Evolutionary conservation across 306 rosid species (phyloP), one percentile per base, ranked within the genome.

Genomic region (Sicyos edulis): DNA sequence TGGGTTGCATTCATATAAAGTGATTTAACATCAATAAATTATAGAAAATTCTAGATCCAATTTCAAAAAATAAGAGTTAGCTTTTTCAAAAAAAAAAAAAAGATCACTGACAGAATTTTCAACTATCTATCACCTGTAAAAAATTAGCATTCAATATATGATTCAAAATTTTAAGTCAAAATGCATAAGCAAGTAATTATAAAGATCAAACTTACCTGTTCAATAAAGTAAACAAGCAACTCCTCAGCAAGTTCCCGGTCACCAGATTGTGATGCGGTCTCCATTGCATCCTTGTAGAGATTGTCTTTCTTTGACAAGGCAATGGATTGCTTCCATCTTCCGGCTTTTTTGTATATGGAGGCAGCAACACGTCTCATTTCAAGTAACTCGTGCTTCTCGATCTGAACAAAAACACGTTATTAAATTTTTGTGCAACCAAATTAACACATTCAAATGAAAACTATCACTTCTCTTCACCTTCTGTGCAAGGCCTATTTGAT

Each of bases 281-380:
- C 99, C 99, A 93, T 93, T 78, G 96, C 95, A 83, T 93, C 99
- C 83, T 89, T 93, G 99, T 93, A 91, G 76, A 93, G 96, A 75
- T 89, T 93, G 79, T 93, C 99, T 82, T 93, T 91, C 96, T 93
- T 93, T 51, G 99, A 93, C 85, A 93, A 79, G 69, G 89, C 95
- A 86, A 93, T 93, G 73, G 99, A 93, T 81, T 93, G 99, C 92
- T 91, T 93, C 99, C 99, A 93, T 78, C 99, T 86, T 58, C 96
- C 95, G 9, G 97, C 99, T 84, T 91, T 93, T 84, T 93, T 93
- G 92, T 93, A 93, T 62, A 93, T 93, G 76, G 91, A 93, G 52
- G 99, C 96, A 76, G 99, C 99, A 75, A 93, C 99, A 21, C 99
- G 97, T 74, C 99, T 88, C 99, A 93, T 93, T 85, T 93, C 99